Conservation (phyloP, 139 green algal genomes). For the Closterium sp. region DNA sequence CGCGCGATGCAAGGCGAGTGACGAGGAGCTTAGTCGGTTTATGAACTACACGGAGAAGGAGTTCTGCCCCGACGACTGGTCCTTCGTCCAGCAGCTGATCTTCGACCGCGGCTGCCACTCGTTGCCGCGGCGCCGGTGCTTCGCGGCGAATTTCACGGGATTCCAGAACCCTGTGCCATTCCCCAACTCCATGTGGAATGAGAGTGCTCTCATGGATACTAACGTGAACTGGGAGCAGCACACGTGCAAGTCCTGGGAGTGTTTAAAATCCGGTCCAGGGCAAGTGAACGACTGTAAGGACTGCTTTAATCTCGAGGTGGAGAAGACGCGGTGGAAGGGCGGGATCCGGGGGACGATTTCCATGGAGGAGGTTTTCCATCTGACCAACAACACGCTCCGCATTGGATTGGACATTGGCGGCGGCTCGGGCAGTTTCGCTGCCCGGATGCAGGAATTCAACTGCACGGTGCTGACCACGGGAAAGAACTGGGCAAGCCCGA, state of each 20-base stretch:
- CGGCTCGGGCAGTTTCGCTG: constrained; percentile 9
- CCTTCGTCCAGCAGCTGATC: background rate
- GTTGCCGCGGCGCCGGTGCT: constrained; percentile 6
- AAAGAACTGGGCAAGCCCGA: background rate
- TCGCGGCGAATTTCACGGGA: background rate
- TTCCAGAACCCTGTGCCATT: background rate
- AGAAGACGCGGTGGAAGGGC: background rate
- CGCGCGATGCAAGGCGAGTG: background rate
- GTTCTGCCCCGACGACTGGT: constrained; percentile 16
- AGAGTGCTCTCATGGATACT: constrained; percentile 5
- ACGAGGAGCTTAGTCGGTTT: background rate
- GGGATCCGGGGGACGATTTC: background rate
- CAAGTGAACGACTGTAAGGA: background rate
- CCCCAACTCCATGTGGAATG: background rate
- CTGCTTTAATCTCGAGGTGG: background rate
- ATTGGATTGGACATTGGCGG: constrained; percentile 21
- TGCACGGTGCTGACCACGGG: constrained; percentile 10
- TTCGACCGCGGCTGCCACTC: constrained; percentile 6
- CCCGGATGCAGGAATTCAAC: constrained; percentile 9
- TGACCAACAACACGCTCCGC: background rate
- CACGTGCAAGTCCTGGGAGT: background rate
- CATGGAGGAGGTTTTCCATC: background rate
- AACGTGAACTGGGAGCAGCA: constrained; percentile 2
- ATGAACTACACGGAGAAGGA: constrained; percentile 2
- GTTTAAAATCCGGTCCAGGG: background rate